These are phyloP conservation scores for Cylindrotheca fusiformis DNA, from an alignment of 108 stramenopile genomes.

Conservation along the genomic window DNA sequence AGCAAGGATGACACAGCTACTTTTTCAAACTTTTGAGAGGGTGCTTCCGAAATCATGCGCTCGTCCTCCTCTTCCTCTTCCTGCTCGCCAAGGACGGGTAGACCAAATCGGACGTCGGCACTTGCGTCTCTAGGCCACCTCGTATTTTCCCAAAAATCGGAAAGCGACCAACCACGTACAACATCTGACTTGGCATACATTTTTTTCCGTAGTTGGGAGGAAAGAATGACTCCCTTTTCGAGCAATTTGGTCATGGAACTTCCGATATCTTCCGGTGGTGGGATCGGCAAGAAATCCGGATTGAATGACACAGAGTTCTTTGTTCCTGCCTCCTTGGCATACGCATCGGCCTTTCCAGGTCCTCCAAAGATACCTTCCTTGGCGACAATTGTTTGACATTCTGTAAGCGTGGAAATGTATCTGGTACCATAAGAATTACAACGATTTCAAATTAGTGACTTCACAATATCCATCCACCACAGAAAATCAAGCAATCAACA, in stretches of 20 bases:
- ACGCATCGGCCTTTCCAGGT: slow-evolving; percentile 65
- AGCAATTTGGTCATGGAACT: slow-evolving; percentile 58
- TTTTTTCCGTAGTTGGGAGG: slow-evolving; percentile 24
- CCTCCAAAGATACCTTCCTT: slow-evolving; percentile 73
- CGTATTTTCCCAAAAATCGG: slow-evolving; percentile 79
- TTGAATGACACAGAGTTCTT: slow-evolving; percentile 13
- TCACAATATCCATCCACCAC: neutral
- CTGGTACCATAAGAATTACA: slow-evolving; percentile 5
- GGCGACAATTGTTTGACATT: slow-evolving; percentile 61
- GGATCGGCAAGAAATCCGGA: slow-evolving; percentile 17
- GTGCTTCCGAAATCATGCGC: slow-evolving; percentile 31
- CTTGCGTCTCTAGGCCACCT: slow-evolving; percentile 79
- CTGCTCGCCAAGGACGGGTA: slow-evolving; percentile 59
- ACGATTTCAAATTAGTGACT: neutral
- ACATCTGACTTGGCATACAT: slow-evolving; percentile 21
- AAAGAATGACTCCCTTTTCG: slow-evolving; percentile 53
- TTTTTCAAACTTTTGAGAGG: neutral
- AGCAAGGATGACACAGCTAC: neutral
- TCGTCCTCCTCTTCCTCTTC: slow-evolving; percentile 42
- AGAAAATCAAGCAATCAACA: neutral
- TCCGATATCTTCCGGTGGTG: slow-evolving; percentile 60
- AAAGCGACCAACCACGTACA: slow-evolving; percentile 64
- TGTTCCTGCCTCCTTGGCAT: slow-evolving; percentile 43
- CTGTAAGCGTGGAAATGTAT: slow-evolving; percentile 66
- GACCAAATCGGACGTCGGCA: slow-evolving; percentile 66